phyloP scores from a whole-genome alignment of 2,329 filamentous ascomycete genomes.

The Colletotrichum neosansevieriae region DNA sequence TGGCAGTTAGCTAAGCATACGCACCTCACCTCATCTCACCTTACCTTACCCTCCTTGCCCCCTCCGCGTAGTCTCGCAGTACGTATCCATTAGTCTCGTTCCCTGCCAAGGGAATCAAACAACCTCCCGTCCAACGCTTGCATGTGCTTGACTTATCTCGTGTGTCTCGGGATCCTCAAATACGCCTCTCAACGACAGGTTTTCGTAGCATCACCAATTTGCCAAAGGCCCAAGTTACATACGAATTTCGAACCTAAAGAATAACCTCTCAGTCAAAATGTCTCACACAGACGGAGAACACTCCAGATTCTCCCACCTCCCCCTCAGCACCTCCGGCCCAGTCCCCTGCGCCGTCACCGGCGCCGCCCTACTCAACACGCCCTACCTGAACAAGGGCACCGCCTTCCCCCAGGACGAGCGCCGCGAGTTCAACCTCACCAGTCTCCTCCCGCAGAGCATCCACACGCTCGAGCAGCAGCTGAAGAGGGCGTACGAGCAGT shows the following conservation, averaged over 20 bases:
- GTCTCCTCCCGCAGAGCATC: constrained; percentile 77
- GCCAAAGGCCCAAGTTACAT: too few species aligned
- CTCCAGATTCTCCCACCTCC: constrained; percentile 48
- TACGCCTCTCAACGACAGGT: neutral
- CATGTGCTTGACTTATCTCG: neutral
- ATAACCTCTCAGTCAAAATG: neutral
- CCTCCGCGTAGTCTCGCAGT: neutral
- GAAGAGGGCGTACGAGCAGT: constrained; percentile 84
- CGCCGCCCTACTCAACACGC: constrained; percentile 51
- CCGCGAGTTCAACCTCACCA: constrained; percentile 75
- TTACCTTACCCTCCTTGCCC: neutral
- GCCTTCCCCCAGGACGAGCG: constrained; percentile 80
- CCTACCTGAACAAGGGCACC: constrained; percentile 81
- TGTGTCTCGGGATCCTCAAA: neutral
- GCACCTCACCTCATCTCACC: neutral
- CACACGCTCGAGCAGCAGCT: constrained; percentile 84
- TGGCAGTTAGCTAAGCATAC: constrained; percentile 8
- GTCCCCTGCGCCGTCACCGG: constrained; percentile 53
- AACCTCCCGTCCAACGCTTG: neutral
- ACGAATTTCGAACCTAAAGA: too few species aligned
- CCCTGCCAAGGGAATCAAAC: constrained; percentile 18
- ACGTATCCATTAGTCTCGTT: constrained; percentile 1
- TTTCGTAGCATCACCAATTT: too few species aligned
- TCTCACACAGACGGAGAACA: constrained; percentile 6
- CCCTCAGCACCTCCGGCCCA: constrained; percentile 51